Base-by-base conservation (phyloP, 2,329 filamentous ascomycete species). In the Xylaria sp. region DNA sequence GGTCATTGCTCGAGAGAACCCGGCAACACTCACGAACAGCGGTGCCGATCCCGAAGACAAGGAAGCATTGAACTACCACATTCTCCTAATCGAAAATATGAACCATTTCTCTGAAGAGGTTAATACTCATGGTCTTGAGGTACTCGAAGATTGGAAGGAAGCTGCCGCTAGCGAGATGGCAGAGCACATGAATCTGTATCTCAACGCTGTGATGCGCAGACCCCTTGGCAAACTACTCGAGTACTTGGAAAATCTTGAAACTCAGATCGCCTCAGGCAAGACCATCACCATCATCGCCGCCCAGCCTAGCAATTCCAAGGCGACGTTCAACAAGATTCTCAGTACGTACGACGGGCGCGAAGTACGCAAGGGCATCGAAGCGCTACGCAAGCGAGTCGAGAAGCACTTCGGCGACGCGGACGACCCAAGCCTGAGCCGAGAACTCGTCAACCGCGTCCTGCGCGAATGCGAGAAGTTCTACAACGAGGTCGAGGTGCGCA, bases 61-160 rank as follows among this genome's bases (percentile, higher is more conserved):
- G 82, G 94, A 98, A 80, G 93, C 94, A 5, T 88, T 99, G 69
- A 98, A 98, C 82, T 97, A 97, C 82, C 94, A 98, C 81, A 97
- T 99, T 76, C 87, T 98, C 41, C 87, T 98, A 63, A 98, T 99
- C 74, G 95, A 99, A 81, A 99, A 99, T 80, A 98, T 98, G 94
- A 97, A 98, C 78, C 94, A 97, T 81, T 98, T 97, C 82, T 85
- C 96, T 12, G 94, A 98, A 79, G 94, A 98, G 80, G 92, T 97
- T 9, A 93, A 97, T 73, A 86, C 91, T 18, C 87, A 89, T 20
- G 87, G 88, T 46, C 89, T 96, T 71, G 87, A 92, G 8, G 89
- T 97, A 0, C 86, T 98, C 4, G 90, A 93, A 69, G 90, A 93
- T 74, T 98, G 94, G 93, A 92, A 90, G 77, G 88, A 90, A 48